These are phyloP conservation scores for Aspergillus carlsbadensis DNA, from an alignment of 495 filamentous ascomycete species.

Conservation along the genomic window DNA sequence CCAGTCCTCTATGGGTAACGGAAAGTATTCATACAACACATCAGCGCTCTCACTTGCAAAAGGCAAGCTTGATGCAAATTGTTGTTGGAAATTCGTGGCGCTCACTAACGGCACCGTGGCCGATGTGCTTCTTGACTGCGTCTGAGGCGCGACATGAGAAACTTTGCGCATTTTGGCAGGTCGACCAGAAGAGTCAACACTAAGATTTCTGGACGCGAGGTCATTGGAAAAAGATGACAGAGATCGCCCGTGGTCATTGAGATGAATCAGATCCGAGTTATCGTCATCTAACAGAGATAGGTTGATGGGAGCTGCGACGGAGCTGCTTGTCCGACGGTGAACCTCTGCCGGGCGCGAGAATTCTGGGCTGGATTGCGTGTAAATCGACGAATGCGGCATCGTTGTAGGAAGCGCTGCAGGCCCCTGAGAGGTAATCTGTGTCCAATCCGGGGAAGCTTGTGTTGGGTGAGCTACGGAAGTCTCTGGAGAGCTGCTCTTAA, in stretches of 20 bases:
- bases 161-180: constrained; percentile 46
- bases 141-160: constrained; percentile 34
- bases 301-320: constrained; percentile 59
- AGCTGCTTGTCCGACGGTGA: constrained; percentile 29
- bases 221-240: constrained; percentile 29
- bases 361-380: constrained; percentile 56
- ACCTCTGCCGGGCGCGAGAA: constrained; percentile 38
- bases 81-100: constrained; percentile 37
- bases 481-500: constrained; percentile 42
- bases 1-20: constrained; percentile 86
- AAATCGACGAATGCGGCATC: constrained; percentile 41
- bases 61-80: constrained; percentile 40
- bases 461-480: constrained; percentile 33
- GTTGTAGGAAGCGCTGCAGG: constrained; percentile 28
- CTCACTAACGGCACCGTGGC: constrained; percentile 38
- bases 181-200: constrained; percentile 31
- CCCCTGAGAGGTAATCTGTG: constrained; percentile 32
- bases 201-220: constrained; percentile 25
- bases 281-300: constrained; percentile 78
- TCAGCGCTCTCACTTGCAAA: constrained; percentile 74
- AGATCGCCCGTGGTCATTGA: constrained; percentile 24
- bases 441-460: constrained; percentile 41
- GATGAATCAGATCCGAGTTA: constrained; percentile 25
- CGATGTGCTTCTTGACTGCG: constrained; percentile 30
- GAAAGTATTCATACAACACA: constrained; percentile 88